Conservation (phyloP, 1,139 yeast species). For the Debaryomycetaceae sp. region DNA sequence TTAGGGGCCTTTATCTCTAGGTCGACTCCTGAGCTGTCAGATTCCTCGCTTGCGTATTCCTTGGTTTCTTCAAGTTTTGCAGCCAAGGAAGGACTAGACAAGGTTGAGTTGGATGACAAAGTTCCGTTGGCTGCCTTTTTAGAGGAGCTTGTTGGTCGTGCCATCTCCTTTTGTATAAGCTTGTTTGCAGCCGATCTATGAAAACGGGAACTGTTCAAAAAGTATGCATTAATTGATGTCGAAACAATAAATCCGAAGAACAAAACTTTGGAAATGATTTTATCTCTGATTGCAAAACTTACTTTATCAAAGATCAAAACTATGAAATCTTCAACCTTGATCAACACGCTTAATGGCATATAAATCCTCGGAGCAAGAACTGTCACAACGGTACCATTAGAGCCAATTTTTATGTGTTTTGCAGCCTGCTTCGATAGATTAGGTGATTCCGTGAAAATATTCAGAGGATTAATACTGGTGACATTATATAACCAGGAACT, state of each 20-base stretch:
- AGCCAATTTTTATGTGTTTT: conserved; percentile 39
- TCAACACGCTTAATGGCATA: conserved; percentile 62
- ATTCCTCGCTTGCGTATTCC: background rate
- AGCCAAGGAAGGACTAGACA: background rate
- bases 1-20: conserved; percentile 23
- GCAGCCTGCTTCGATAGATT: conserved; percentile 39
- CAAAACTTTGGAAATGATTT: conserved; percentile 72
- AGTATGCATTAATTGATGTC: conserved; percentile 75
- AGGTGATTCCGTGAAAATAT: conserved; percentile 32
- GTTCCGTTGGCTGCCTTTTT: background rate
- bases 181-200: conserved; percentile 44
- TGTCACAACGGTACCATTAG: conserved; percentile 59
- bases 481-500: conserved; percentile 65
- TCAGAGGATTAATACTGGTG: conserved; percentile 9
- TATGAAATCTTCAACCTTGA: conserved; percentile 64
- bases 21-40: conserved; percentile 13
- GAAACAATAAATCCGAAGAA: conserved; percentile 73
- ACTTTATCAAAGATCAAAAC: conserved; percentile 52
- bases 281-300: conserved; percentile 77
- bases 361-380: conserved; percentile 65
- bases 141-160: conserved; percentile 21
- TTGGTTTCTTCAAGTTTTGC: background rate
- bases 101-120: background rate
- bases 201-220: conserved; percentile 71
- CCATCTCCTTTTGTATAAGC: conserved; percentile 40